These are phyloP conservation scores for Podospora sp. DNA, from an alignment of 495 filamentous ascomycete species.

Conservation along the genomic window DNA sequence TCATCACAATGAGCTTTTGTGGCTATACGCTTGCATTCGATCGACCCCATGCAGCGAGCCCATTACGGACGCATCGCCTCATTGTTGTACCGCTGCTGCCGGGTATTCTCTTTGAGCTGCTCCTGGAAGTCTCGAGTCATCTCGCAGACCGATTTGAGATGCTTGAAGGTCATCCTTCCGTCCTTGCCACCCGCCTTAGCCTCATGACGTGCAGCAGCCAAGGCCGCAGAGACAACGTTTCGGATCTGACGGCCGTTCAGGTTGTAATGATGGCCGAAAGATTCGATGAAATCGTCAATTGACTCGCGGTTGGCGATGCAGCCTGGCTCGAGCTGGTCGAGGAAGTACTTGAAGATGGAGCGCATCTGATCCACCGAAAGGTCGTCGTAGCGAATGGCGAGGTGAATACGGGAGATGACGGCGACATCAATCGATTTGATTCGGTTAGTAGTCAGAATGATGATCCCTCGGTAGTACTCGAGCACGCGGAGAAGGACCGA, in stretches of 20 bases:
- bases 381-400: conserved; percentile 5
- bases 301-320: conserved; percentile 1
- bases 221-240: neutral
- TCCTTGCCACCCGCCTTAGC: neutral
- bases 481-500: conserved; percentile 53
- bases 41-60: neutral
- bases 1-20: neutral
- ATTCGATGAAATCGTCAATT: neutral
- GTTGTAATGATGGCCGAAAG: neutral
- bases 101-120: neutral
- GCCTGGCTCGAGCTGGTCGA: conserved; percentile 9
- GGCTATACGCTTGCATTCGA: neutral
- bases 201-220: neutral
- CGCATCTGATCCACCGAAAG: conserved; percentile 15
- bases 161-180: neutral
- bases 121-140: neutral
- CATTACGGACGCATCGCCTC: neutral
- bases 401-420: conserved; percentile 3
- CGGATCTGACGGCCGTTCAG: neutral
- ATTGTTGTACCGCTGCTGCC: neutral
- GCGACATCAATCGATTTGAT: conserved; percentile 9
- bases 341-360: conserved; percentile 11
- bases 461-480: conserved; percentile 55
- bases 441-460: conserved; percentile 51
- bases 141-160: neutral